A percentile compares a stretch with the other conserved stretches of the same genome.
Conservation (phyloP, 164 flowering plant species). For the Umbellularia californica region DNA sequence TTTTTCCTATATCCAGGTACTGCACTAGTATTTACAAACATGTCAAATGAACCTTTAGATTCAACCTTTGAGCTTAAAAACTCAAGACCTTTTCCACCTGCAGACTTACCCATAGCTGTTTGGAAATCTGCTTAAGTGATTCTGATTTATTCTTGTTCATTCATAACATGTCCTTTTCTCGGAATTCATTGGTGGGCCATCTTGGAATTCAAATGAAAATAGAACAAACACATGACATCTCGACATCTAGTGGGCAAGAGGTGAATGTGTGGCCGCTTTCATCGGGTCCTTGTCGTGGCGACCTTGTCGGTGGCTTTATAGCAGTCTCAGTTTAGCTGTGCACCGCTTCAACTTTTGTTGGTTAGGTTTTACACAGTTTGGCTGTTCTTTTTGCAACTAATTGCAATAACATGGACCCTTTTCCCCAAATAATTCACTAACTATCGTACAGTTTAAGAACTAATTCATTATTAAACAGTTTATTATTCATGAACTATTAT, state of each 20-base stretch:
- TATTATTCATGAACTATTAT: no score
- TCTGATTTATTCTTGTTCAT: neutral
- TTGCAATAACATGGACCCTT: neutral
- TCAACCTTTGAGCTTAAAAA: neutral
- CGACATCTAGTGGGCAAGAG: neutral
- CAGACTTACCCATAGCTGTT: neutral
- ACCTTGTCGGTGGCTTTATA: neutral
- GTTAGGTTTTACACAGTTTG: neutral
- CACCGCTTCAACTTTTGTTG: neutral
- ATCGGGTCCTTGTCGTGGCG: neutral
- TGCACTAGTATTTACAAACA: neutral
- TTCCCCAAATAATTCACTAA: neutral
- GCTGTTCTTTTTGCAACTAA: neutral
- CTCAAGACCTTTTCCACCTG: neutral
- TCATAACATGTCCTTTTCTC: neutral
- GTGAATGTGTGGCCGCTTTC: neutral
- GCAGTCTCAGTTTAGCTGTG: neutral
- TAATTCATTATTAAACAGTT: no score
- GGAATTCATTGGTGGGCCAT: neutral
- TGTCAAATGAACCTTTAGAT: neutral
- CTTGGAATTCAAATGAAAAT: slow-evolving; percentile 2
- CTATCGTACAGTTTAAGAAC: no score
- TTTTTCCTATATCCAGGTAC: no score
- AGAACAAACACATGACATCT: neutral
- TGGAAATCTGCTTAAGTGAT: neutral